phyloP scores from a whole-genome alignment of 352 stramenopile species.

The Plasmopara halstedii region DNA sequence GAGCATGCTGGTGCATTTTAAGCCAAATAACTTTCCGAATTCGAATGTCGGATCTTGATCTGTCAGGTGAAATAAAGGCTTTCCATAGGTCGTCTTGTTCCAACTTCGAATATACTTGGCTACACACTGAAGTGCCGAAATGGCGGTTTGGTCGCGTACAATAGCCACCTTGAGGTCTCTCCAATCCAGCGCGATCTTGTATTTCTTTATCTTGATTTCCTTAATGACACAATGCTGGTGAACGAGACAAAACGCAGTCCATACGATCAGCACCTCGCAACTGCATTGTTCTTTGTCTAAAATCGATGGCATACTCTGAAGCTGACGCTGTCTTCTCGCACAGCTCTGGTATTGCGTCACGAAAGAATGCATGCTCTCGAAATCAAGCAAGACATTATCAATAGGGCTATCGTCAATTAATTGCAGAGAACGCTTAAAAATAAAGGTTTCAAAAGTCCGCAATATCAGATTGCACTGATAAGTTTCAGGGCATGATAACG shows the following conservation, averaged over 20 bases:
- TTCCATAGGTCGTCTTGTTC: conserved; percentile 7
- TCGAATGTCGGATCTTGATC: conserved; percentile 29
- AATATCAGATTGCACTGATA: conserved; percentile 17
- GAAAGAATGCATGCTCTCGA: conserved; percentile 11
- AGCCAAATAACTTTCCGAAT: conserved; percentile 24
- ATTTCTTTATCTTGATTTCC: conserved; percentile 16
- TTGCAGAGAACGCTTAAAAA: conserved; percentile 11
- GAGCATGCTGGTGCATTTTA: conserved; percentile 5
- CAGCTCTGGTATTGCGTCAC: conserved; percentile 13
- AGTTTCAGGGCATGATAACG: background rate
- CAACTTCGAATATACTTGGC: conserved; percentile 33
- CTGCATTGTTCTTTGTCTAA: conserved; percentile 31
- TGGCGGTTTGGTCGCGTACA: conserved; percentile 18
- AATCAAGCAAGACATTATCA: background rate
- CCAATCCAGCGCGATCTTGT: conserved; percentile 38
- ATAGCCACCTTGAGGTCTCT: conserved; percentile 27
- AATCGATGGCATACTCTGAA: conserved; percentile 9
- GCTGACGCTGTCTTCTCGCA: conserved; percentile 6
- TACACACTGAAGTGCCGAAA: conserved; percentile 24
- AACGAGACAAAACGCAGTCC: conserved; percentile 35
- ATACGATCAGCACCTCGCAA: conserved; percentile 30
- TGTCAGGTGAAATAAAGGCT: conserved; percentile 37
- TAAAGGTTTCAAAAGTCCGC: conserved; percentile 24
- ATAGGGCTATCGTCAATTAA: background rate
- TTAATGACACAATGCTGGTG: conserved; percentile 18